Evolutionary conservation across 768 basidiomycete genomes (phyloP).

Genomic region (Amanita rubescens): DNA sequence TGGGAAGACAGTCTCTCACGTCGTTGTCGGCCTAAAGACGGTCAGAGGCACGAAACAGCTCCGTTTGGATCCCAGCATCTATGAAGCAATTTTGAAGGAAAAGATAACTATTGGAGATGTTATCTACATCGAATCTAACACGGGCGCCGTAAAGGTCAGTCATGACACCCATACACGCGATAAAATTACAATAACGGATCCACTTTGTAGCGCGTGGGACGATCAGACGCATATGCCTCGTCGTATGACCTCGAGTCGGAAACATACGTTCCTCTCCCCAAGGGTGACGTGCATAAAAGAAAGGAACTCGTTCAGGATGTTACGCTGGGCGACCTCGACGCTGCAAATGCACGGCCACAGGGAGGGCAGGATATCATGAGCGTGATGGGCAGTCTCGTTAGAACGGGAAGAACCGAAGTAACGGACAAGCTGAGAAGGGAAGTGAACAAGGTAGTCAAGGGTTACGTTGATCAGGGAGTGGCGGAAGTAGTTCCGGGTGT

Average conservation of each 20-base stretch:
- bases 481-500: slow-evolving; percentile 98
- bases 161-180: background rate
- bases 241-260: slow-evolving; percentile 98
- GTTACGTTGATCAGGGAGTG: slow-evolving; percentile 96
- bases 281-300: slow-evolving; percentile 93
- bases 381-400: slow-evolving; percentile 89
- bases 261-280: slow-evolving; percentile 95
- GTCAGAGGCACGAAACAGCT: slow-evolving; percentile 91
- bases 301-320: slow-evolving; percentile 96
- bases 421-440: slow-evolving; percentile 94
- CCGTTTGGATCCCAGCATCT: slow-evolving; percentile 88
- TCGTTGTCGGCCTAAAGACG: slow-evolving; percentile 92
- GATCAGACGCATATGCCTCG: slow-evolving; percentile 95
- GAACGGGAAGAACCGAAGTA: slow-evolving; percentile 90
- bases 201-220: slow-evolving; percentile 79
- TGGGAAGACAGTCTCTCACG: slow-evolving; percentile 98
- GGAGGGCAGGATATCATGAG: slow-evolving; percentile 99
- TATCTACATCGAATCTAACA: slow-evolving; percentile 89
- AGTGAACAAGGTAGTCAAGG: slow-evolving; percentile 96
- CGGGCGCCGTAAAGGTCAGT: slow-evolving; percentile 87
- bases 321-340: slow-evolving; percentile 90
- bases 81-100: slow-evolving; percentile 96
- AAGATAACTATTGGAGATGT: slow-evolving; percentile 96
- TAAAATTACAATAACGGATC: background rate
- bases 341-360: slow-evolving; percentile 92